These are phyloP conservation scores for Sungouiozyma ichnusensis DNA, from an alignment of 805 yeast genomes.

Conservation along the genomic window DNA sequence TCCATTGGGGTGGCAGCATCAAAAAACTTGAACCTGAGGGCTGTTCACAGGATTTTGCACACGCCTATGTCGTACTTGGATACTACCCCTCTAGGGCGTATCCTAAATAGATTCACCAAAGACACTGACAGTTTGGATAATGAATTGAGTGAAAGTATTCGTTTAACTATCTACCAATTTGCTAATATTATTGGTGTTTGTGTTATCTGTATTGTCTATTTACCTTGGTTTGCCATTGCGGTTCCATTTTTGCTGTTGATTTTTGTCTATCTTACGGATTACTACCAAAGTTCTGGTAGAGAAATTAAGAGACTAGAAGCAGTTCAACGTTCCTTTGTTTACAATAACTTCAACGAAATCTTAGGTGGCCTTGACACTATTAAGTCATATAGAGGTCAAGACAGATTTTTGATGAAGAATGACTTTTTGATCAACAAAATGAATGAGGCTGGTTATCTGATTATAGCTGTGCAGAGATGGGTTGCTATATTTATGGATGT, in stretches of 20 bases:
- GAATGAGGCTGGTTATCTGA: constrained; percentile 41
- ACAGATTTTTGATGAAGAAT: constrained; percentile 34
- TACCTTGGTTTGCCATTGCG: constrained; percentile 72
- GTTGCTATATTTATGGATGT: constrained; percentile 43
- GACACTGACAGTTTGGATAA: constrained; percentile 82
- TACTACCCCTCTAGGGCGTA: constrained; percentile 80
- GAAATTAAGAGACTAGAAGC: constrained; percentile 46
- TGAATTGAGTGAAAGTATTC: constrained; percentile 59
- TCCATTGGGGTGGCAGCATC: constrained; percentile 42
- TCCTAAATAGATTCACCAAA: constrained; percentile 75
- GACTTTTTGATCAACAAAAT: constrained; percentile 42
- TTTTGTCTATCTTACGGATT: constrained; percentile 35
- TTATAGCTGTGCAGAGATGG: constrained; percentile 56
- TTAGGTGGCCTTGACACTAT: constrained; percentile 41
- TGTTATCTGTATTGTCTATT: constrained; percentile 57
- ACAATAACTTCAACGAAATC: constrained; percentile 41
- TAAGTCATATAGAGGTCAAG: constrained; percentile 32
- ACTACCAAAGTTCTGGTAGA: constrained; percentile 40
- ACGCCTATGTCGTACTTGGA: constrained; percentile 82
- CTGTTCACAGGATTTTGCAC: constrained; percentile 51
- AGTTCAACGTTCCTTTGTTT: constrained; percentile 40
- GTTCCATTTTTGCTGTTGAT: constrained; percentile 43
- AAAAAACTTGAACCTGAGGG: constrained; percentile 45
- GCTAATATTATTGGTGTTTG: constrained; percentile 54
- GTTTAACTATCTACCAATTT: constrained; percentile 45